Evolutionary conservation across 2,329 filamentous ascomycete species (phyloP).

Genomic region (Ambrosiella xylebori): DNA sequence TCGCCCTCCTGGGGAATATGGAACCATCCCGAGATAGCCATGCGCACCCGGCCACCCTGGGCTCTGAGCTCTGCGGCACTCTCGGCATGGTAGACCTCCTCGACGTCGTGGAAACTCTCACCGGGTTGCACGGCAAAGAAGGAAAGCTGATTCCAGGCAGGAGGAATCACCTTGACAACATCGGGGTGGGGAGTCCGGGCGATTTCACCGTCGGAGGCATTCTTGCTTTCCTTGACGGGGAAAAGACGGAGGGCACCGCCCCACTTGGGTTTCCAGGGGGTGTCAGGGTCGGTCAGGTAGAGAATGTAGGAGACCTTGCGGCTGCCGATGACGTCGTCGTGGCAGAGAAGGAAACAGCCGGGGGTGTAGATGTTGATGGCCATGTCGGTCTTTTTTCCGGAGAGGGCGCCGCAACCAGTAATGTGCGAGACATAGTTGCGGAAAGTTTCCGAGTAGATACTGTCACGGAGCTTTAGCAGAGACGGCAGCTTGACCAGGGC

Average conservation of each 20-base stretch:
- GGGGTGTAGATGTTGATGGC: conserved; percentile 97
- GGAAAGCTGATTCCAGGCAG: conserved; percentile 90
- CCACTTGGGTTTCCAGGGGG: conserved; percentile 79
- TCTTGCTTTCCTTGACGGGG: conserved; percentile 45
- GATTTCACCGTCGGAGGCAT: conserved; percentile 49
- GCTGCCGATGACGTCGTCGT: conserved; percentile 98
- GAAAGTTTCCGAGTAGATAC: conserved; percentile 80
- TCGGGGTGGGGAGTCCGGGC: conserved; percentile 70
- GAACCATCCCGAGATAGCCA: conserved; percentile 98
- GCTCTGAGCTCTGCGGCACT: conserved; percentile 41
- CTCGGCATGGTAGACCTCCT: conserved; percentile 75
- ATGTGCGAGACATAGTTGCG: conserved; percentile 76
- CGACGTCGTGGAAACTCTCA: conserved; percentile 97
- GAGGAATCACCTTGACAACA: conserved; percentile 66
- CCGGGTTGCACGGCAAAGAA: conserved; percentile 98
- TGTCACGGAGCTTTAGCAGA: conserved; percentile 80
- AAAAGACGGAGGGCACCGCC: conserved; percentile 82
- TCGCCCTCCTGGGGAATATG: conserved; percentile 93
- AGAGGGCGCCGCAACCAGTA: conserved; percentile 71
- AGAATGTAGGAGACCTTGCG: conserved; percentile 91
- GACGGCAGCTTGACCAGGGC: conserved; percentile 76
- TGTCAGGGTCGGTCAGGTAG: conserved; percentile 85
- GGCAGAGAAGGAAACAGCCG: conserved; percentile 85
- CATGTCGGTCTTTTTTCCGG: conserved; percentile 93
- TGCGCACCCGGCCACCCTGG: conserved; percentile 64